A percentile compares a stretch with the other conserved stretches of the same genome.
These are phyloP conservation scores for Talaromyces sp. DNA, from an alignment of 2,329 filamentous ascomycete genomes.

Conservation along the genomic window DNA sequence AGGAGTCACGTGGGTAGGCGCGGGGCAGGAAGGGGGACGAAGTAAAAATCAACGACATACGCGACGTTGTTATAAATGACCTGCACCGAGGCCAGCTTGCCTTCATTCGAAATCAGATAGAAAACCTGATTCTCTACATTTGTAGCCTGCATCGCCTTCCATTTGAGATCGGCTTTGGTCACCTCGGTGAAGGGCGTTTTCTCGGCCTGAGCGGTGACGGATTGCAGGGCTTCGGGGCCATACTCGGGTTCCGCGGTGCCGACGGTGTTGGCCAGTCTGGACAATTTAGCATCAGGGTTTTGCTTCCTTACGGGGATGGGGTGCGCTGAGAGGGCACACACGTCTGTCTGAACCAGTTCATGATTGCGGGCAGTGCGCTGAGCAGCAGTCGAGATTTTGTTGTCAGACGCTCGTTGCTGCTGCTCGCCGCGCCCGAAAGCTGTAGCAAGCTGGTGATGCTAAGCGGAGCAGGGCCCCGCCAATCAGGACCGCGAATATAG, in stretches of 20 bases:
- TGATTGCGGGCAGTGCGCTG: not conserved
- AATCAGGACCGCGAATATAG: not conserved
- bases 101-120: not conserved
- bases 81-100: not conserved
- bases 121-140: not conserved
- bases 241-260: not conserved
- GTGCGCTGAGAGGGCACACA: not conserved
- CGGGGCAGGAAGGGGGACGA: not conserved
- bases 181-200: not conserved
- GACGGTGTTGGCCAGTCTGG: not conserved
- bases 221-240: not conserved
- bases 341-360: constrained; percentile 1
- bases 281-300: not conserved
- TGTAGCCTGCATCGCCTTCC: not conserved
- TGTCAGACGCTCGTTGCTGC: not conserved
- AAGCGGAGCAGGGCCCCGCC: not conserved
- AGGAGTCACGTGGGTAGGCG: not conserved
- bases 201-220: not conserved
- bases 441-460: not conserved
- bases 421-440: not conserved
- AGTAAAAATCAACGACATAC: not conserved
- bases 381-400: not conserved
- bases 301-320: not conserved
- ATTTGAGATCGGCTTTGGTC: not conserved
- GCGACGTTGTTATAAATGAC: not conserved